Percentiles rank a stretch among this genome's conserved stretches.
phyloP scores from a whole-genome alignment of 306 rosid genomes.

The Hippophae rhamnoides region DNA sequence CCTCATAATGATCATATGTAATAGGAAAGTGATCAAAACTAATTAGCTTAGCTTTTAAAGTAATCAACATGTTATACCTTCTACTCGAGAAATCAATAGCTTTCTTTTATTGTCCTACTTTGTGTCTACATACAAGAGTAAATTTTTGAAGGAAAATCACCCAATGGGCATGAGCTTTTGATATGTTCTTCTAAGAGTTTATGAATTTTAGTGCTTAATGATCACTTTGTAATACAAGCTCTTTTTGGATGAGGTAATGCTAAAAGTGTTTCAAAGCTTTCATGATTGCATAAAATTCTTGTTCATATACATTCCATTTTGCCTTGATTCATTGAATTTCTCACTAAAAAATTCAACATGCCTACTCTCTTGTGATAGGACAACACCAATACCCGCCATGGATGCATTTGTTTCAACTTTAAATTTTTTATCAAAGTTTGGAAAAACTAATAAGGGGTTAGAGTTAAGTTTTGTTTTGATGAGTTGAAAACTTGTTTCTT shows the following conservation, averaged over 20 bases:
- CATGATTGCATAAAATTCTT: not conserved
- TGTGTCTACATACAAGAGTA: not conserved
- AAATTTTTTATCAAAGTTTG: not conserved
- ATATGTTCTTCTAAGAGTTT: not conserved
- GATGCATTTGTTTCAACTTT: not conserved
- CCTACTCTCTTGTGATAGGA: no score
- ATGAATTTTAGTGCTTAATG: not conserved
- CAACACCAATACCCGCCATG: no score
- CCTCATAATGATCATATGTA: fast-evolving
- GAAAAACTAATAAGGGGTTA: not conserved
- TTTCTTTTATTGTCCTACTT: not conserved
- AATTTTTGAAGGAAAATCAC: not conserved
- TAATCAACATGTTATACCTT: no score
- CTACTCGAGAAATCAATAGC: not conserved
- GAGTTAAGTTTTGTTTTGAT: not conserved
- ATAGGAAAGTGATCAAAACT: not conserved
- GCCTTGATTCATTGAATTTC: no score
- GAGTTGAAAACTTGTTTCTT: not conserved
- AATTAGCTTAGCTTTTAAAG: no score
- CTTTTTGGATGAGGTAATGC: not conserved
- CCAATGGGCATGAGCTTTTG: not conserved
- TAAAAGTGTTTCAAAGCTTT: not conserved
- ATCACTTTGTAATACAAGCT: not conserved
- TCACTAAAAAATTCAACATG: no score
- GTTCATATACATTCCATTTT: not conserved